phyloP scores from a whole-genome alignment of 106 monocot genomes.

The Allium fistulosum region DNA sequence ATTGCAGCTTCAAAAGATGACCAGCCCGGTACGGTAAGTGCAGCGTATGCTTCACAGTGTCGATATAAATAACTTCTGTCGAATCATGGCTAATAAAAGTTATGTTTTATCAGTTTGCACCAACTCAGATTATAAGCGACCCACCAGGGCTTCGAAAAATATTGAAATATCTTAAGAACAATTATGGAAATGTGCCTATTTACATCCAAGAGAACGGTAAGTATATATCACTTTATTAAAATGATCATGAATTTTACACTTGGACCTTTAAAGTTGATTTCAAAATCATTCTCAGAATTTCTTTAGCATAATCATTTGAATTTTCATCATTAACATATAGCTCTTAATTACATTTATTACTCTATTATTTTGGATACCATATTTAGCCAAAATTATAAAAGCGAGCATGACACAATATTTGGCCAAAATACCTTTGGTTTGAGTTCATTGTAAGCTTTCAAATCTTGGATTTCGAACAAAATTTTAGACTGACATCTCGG shows the following conservation, averaged over 20 bases:
- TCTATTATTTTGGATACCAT: too few relatives aligned
- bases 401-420: too few relatives aligned
- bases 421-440: too few relatives aligned
- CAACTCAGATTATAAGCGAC: not conserved
- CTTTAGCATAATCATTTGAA: too few relatives aligned
- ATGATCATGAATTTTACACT: too few relatives aligned
- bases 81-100: not conserved
- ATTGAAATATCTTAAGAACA: conserved; percentile 9
- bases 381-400: too few relatives aligned
- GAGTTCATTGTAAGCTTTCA: too few relatives aligned
- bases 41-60: not conserved
- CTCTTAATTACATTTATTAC: too few relatives aligned
- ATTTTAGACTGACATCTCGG: too few relatives aligned
- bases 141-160: conserved; percentile 4
- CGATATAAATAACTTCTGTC: not conserved
- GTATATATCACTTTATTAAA: not conserved
- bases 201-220: conserved; percentile 22
- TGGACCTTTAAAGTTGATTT: not conserved
- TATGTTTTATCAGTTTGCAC: not conserved
- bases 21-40: not conserved
- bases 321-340: too few relatives aligned
- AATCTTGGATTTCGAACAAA: too few relatives aligned
- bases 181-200: conserved; percentile 15
- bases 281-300: too few relatives aligned
- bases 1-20: not conserved